These are phyloP conservation scores for Capronia epimyces DNA, from an alignment of 2,329 filamentous ascomycete species.

Conservation along the genomic window DNA sequence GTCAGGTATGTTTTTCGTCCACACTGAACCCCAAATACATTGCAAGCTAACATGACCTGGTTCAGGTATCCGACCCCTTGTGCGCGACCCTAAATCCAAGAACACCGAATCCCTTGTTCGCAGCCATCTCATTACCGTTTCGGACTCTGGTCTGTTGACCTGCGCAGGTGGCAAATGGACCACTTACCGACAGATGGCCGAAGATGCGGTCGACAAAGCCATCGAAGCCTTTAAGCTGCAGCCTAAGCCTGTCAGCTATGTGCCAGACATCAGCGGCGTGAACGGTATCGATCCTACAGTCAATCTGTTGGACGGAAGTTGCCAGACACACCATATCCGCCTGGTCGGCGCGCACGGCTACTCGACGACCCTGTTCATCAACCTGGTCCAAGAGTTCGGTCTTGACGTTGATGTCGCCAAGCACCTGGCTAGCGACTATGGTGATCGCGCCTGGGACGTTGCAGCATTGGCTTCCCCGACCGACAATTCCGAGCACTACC, in stretches of 20 bases:
- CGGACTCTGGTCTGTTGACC: constrained; percentile 72
- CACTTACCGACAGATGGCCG: constrained; percentile 87
- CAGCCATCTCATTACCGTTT: constrained; percentile 76
- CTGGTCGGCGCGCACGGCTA: constrained; percentile 80
- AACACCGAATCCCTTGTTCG: constrained; percentile 83
- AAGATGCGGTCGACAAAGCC: constrained; percentile 73
- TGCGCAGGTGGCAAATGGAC: constrained; percentile 91
- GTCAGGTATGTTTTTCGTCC: constrained; percentile 49
- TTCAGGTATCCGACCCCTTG: constrained; percentile 67
- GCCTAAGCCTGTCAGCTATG: constrained; percentile 21
- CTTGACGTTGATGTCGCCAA: constrained; percentile 87
- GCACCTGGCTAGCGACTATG: constrained; percentile 80
- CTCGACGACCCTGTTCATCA: constrained; percentile 88
- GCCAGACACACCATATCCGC: constrained; percentile 77
- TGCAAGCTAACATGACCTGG: not conserved
- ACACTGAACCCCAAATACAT: not conserved
- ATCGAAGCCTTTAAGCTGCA: constrained; percentile 27
- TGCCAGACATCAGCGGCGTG: constrained; percentile 25
- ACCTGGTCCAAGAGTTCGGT: constrained; percentile 87
- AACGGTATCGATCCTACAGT: constrained; percentile 28
- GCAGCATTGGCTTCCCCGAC: constrained; percentile 75
- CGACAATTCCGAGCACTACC: constrained; percentile 62
- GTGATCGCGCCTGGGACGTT: constrained; percentile 87
- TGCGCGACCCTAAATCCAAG: constrained; percentile 77
- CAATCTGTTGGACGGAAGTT: constrained; percentile 54